Evolutionary conservation across 75 land plant species (phyloP), one percentile per base, ranked within the genome.

Genomic region (Pseudotsuga menziesii): DNA sequence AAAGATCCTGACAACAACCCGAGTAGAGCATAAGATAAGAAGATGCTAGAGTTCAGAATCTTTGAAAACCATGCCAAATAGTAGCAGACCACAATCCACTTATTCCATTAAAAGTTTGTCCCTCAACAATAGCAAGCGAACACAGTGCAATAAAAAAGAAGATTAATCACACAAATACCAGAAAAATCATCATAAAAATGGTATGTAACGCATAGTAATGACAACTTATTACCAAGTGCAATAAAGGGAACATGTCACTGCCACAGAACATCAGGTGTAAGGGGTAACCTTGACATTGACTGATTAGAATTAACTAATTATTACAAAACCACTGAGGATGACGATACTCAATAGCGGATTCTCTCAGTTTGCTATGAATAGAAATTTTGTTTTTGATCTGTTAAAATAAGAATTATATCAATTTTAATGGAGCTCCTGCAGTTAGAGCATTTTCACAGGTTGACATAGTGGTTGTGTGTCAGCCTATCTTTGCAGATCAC

Each of bases 1-100:
- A 57, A 8, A 63, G 19, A 75, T 77, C 89, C 89, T 87, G 56
- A 48, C 2, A 78, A 72, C 36, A 77, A 63, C 54, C 58, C 39
- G 5, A 22, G 52, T 58, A 3, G 26, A 15, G 32, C 20, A 70
- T 76, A 22, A 6, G 19, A 26, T 4, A 32, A 23, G 27, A 36
- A 76, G 22, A 76, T 15, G n/a, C 29, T 11, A 76, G 29, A 36
- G 16, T n/a, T 36, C 48, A 2, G 25, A 69, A 69, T 69, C 52
- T 44, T 3, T 41, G 12, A 20, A 48, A 48, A 35, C 20, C 11
- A 69, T 69, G 39, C n/a, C 11, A 41, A 41, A 39, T 26, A 69
- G 22, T 39, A 2, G 11, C 44, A 69, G 25, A 20, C 25, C 13
- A 41, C 48, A 69, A 41, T 41, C 9, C 11, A 69, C 41, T 12